Percentiles rank a stretch among this genome's conserved stretches.
Evolutionary conservation across 768 basidiomycete genomes (phyloP).

Genomic region (Xerocomellus chrysenteron): DNA sequence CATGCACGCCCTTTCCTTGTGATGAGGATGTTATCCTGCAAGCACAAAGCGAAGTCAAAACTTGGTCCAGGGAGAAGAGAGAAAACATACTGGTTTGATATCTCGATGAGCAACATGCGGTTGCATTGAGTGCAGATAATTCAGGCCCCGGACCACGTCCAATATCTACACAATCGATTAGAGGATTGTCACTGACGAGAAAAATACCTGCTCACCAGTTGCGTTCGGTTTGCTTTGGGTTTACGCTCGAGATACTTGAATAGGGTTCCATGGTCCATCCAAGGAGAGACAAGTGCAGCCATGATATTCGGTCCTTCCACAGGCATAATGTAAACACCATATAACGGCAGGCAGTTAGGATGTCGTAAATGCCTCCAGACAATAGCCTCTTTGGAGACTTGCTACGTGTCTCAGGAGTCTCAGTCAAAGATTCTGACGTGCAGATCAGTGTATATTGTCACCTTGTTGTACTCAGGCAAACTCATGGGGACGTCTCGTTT

Average conservation of each 20-base stretch:
- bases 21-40: conserved; percentile 48
- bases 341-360: conserved; percentile 36
- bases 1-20: conserved; percentile 41
- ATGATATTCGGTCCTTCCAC: conserved; percentile 14
- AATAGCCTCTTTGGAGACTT: conserved; percentile 32
- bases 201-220: conserved; percentile 30
- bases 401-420: conserved; percentile 6
- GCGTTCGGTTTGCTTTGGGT: conserved; percentile 23
- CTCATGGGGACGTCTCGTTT: neutral
- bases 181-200: neutral
- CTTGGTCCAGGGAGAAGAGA: neutral
- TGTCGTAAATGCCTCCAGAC: conserved; percentile 37
- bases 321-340: conserved; percentile 29
- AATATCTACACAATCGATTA: conserved; percentile 32
- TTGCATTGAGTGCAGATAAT: conserved; percentile 41
- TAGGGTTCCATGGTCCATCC: conserved; percentile 38
- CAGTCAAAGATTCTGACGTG: neutral
- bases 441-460: conserved; percentile 1
- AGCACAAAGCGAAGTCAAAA: conserved; percentile 8
- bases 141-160: conserved; percentile 43
- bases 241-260: conserved; percentile 28
- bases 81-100: conserved; percentile 29
- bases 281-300: conserved; percentile 37
- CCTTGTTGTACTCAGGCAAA: conserved; percentile 16
- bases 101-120: conserved; percentile 37